Conservation (phyloP, 164 flowering plant genomes). For the Kalanchoe fedtschenkoi region DNA sequence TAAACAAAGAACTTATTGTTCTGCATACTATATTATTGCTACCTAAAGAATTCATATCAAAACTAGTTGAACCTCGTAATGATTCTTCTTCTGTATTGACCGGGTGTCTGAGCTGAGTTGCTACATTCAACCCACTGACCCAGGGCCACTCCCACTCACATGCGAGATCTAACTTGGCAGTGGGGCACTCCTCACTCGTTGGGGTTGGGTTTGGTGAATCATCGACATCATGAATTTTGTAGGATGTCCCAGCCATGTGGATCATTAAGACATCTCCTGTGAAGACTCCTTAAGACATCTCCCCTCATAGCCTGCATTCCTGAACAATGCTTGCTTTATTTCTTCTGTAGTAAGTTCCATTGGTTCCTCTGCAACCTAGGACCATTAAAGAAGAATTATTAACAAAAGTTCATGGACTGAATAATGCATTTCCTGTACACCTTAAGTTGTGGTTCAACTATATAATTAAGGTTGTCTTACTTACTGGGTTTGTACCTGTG, state of each 20-base stretch:
- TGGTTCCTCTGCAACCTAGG: slow-evolving; percentile 46
- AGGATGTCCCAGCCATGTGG: not conserved
- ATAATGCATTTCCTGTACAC: too few species aligned
- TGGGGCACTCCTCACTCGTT: not conserved
- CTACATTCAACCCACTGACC: not conserved
- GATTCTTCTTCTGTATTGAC: not conserved
- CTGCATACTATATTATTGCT: not conserved
- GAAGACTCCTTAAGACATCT: slow-evolving; percentile 33
- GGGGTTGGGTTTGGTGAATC: not conserved
- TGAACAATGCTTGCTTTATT: slow-evolving; percentile 69
- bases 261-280: not conserved
- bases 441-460: not conserved
- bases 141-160: too few species aligned
- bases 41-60: not conserved
- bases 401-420: not conserved
- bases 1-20: slow-evolving; percentile 1
- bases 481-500: slow-evolving; percentile 37
- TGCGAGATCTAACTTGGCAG: not conserved
- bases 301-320: slow-evolving; percentile 92
- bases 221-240: not conserved
- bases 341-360: slow-evolving; percentile 43
- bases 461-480: not conserved
- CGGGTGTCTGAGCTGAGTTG: not conserved
- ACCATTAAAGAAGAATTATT: not conserved
- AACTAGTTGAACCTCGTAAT: not conserved